Base-by-base conservation (phyloP, 768 basidiomycete species). In the Vararia minispora region DNA sequence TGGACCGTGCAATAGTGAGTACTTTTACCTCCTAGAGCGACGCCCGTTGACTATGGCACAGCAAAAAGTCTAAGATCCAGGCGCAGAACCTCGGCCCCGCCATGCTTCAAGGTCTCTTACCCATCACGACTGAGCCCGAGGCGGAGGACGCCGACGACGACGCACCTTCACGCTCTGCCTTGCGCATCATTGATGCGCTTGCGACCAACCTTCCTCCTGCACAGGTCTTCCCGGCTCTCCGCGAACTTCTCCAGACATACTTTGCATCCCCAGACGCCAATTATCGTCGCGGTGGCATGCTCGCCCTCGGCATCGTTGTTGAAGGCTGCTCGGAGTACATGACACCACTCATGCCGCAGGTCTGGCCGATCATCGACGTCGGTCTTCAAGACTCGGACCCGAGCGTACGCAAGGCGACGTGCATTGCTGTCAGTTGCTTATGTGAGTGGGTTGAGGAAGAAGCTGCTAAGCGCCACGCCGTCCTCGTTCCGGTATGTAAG, bases 251-350 rank as follows among this genome's bases (percentile, higher is more conserved):
- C 39, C 71, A 79, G 45, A 72, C 82, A 40, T 97, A 92, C 62
- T 86, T 91, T 63, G 65, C 69, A 6, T 91, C 89, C 2, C 59
- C 76, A 6, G 80, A 97, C 48, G 72, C 89, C 0, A 65, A 71
- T 37, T 65, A 77, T 52, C 81, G 95, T 23, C 91, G 94, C 37
- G 86, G 87, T 33, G 94, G 91, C 6, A 81, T 98, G 65, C 87
- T 94, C 52, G 86, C 92, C 1, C 77, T 99, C 35, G 95, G 95
- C 47, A 88, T 98, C 35, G 77, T 80, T 31, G 90, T 98, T 41
- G 95, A 99, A 58, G 95, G 95, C 13, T 97, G 94, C 67, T 88
- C 84, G 62, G 92, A 98, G 66, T 98, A 67, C 63, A 97, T 99
- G 76, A 88, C 89, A 24, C 89, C 92, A 7, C 71, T 90, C 49